Base-by-base conservation (phyloP, 805 yeast genomes). In the Tetrapisispora nanseiensis region DNA sequence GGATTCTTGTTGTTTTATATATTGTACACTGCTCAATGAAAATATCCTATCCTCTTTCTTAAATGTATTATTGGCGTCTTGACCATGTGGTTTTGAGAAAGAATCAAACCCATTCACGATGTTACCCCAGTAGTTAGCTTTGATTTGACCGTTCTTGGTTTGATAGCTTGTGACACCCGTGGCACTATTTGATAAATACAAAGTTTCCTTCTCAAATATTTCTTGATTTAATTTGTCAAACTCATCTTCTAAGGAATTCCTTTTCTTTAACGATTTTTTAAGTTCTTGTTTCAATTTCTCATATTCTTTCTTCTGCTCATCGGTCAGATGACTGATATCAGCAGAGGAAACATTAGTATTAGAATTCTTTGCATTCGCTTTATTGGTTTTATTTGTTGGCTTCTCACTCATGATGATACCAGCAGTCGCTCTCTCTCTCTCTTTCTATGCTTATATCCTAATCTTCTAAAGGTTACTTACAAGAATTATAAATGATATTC, bases 91-190 rank as follows among this genome's bases (percentile, higher is more conserved):
- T 50, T 82, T 83, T 38, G 80, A 70, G 55, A 84, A 82, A 51
- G 77, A 82, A 38, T 89, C 96, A 54, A 87, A 89, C 1, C 97
- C 97, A 48, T 82, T 82, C n/a, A 86, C 82, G 22, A 90, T 81
- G 59, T 86, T 89, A 0, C 96, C 65, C 12, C 50, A 37, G 16
- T 28, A 37, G 6, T 32, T 15, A 15, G 28, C 22, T 12, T 33
- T 43, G 6, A n/a, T 23, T 26, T 28, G 24, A n/a, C 34, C 33
- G 30, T 23, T 37, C 10, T 35, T 21, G 5, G 38, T 20, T 35
- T 35, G 38, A 18, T 24, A 35, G 18, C 16, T 35, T 8, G 38
- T 35, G 11, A 35, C 22, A 24, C 38, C 38, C 2, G 30, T 35
- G 7, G 38, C 12, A 89, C 23, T 70, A 76, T 40, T 82, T 23